Evolutionary conservation across 495 filamentous ascomycete species (phyloP).

Genomic region (Daldinia decipiens): DNA sequence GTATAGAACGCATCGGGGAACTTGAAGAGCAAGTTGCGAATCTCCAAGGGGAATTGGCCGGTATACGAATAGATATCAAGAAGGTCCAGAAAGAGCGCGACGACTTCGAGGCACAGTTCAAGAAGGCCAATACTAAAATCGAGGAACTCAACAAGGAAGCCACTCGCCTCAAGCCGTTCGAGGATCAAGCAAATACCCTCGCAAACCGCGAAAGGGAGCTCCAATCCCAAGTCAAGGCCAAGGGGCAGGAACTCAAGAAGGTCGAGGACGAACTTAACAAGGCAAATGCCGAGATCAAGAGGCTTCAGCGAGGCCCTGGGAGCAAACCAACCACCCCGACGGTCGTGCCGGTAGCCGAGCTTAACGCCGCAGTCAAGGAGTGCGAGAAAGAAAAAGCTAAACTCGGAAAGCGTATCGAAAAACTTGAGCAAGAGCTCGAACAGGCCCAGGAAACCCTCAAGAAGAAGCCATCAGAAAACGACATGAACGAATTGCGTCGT

Average conservation of each 20-base stretch:
- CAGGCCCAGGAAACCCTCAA: neutral
- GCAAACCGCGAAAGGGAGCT: slow-evolving; percentile 22
- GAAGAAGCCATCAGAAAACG: neutral
- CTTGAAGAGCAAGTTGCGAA: neutral
- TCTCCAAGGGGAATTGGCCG: neutral
- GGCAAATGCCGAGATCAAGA: neutral
- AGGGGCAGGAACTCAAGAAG: slow-evolving; percentile 5
- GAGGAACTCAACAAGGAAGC: slow-evolving; percentile 11
- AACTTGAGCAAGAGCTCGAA: slow-evolving; percentile 5
- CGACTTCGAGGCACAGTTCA: neutral
- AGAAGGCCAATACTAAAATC: neutral
- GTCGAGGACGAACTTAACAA: slow-evolving; percentile 10
- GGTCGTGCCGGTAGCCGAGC: neutral
- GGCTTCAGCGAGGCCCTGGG: neutral
- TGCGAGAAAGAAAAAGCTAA: slow-evolving; percentile 10
- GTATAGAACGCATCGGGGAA: neutral
- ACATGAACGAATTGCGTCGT: neutral
- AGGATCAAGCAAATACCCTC: slow-evolving; percentile 2
- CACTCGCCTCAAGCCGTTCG: slow-evolving; percentile 5
- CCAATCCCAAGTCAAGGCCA: slow-evolving; percentile 18
- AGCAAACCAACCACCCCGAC: neutral
- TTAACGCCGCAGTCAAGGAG: neutral
- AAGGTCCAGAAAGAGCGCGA: neutral
- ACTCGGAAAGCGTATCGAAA: slow-evolving; percentile 4
- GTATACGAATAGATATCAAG: neutral